Base-by-base conservation (phyloP, 164 flowering plant genomes). In the Pachysandra terminalis region DNA sequence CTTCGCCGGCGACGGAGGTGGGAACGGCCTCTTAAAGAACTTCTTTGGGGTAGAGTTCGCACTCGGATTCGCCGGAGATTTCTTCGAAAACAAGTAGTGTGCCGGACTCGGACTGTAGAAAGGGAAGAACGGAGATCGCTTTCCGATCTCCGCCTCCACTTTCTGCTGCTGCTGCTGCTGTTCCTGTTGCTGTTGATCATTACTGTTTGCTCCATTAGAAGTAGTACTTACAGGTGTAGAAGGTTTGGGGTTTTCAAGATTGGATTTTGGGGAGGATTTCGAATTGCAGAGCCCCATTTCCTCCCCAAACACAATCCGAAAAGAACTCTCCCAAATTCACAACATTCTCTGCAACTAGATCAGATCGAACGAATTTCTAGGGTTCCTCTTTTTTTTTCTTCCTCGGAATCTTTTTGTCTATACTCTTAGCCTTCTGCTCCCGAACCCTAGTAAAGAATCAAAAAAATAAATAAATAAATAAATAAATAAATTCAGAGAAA, bases 1-100 rank as follows among this genome's bases (percentile, higher is more conserved):
- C 82, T 91, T 93, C 26, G 98, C 98, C 58, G 98, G 97, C 26
- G 98, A 93, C 24, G 97, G 97, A 1, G 97, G 97, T 14, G 93
- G 94, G 71, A 92, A 92, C 15, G 94, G 88, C 63, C 85, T 51
- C 78, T 73, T 79, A 75, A 90, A 90, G 57, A 89, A 80, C 73
- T 94, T 69, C 75, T 74, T 76, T 16, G 98, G 98, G 28, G 96
- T 92, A 9, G 95, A 85, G 27, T 81, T 81, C 24, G 92, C 69
- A 78, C 79, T 74, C 73, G 67, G 56, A 12, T 45, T 45, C 49
- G 83, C 84, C 60, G 94, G 91, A 19, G 92, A 85, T 75, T 83
- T 92, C 84, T 84, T 86, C 7, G 84, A 79, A 74, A 90, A 91
- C 55, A 89, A 71, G 72, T 80, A 80, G 67, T 80, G 88, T 25